Percentiles rank a stretch among this genome's conserved stretches.
These are phyloP conservation scores for Vitellaria paradoxa DNA, from an alignment of 179 eudicot genomes.

Conservation along the genomic window DNA sequence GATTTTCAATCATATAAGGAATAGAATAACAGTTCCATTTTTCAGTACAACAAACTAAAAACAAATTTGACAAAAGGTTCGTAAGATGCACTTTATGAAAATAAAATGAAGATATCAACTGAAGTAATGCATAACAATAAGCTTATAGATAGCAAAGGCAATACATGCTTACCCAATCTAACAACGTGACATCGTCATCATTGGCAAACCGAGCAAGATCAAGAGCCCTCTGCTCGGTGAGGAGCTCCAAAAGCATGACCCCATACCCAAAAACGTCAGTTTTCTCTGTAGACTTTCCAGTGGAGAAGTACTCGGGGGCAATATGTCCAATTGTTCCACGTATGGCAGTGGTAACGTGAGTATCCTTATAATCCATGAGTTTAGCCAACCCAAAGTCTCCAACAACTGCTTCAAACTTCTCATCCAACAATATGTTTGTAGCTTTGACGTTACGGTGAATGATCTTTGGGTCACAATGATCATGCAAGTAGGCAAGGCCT, in stretches of 20 bases:
- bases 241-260: conserved; percentile 89
- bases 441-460: conserved; percentile 98
- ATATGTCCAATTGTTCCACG: conserved; percentile 94
- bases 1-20: not conserved
- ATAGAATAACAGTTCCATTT: not conserved
- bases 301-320: conserved; percentile 90
- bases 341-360: conserved; percentile 94
- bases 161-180: conserved; percentile 79
- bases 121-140: not conserved
- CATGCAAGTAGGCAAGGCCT: conserved; percentile 90
- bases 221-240: conserved; percentile 91
- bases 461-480: conserved; percentile 92
- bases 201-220: conserved; percentile 96
- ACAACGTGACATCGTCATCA: conserved; percentile 91
- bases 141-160: not conserved
- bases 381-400: conserved; percentile 96
- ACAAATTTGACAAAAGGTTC: not conserved
- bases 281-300: conserved; percentile 91
- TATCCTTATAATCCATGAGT: conserved; percentile 92
- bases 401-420: conserved; percentile 92
- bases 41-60: not conserved
- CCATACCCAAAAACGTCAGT: conserved; percentile 95
- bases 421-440: conserved; percentile 88
- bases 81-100: not conserved
- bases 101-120: too few species aligned